A percentile compares a stretch with the other conserved stretches of the same genome.
phyloP scores from a whole-genome alignment of 2,329 filamentous ascomycete species.

The Chrysosporium queenslandicum region DNA sequence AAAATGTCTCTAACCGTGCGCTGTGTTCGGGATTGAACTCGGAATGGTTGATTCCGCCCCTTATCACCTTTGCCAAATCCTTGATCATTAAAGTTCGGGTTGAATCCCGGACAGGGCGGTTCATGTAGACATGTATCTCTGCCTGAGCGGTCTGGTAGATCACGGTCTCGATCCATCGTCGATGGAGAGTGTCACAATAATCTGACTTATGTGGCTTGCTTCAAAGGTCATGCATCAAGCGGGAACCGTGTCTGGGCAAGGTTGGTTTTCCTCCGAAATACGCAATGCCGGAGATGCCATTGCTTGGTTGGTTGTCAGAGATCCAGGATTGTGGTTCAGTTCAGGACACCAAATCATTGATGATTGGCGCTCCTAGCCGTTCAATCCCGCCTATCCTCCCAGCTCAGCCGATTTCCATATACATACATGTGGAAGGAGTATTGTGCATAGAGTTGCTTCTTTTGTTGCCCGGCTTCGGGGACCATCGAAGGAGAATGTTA shows the following conservation, averaged over 20 bases:
- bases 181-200: neutral
- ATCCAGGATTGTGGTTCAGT: conserved; percentile 9
- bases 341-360: neutral
- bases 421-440: no score
- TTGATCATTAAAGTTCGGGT: neutral
- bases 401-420: no score
- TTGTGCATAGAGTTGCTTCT: neutral
- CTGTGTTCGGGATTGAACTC: neutral
- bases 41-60: neutral
- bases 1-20: no score
- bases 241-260: neutral
- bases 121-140: conserved; percentile 1
- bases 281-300: neutral
- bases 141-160: neutral
- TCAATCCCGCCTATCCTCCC: neutral
- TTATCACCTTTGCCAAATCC: neutral
- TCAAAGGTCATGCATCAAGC: conserved; percentile 1
- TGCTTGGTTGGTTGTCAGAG: neutral
- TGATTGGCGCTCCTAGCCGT: neutral
- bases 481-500: no score
- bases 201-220: conserved; percentile 5
- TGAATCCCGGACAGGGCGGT: neutral
- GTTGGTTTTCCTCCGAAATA: neutral
- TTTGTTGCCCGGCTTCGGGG: neutral
- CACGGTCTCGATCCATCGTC: conserved; percentile 6